A percentile compares a stretch with the other conserved stretches of the same genome.
These are phyloP conservation scores for Cornus controversa DNA, from an alignment of 148 eudicot genomes.

Conservation along the genomic window DNA sequence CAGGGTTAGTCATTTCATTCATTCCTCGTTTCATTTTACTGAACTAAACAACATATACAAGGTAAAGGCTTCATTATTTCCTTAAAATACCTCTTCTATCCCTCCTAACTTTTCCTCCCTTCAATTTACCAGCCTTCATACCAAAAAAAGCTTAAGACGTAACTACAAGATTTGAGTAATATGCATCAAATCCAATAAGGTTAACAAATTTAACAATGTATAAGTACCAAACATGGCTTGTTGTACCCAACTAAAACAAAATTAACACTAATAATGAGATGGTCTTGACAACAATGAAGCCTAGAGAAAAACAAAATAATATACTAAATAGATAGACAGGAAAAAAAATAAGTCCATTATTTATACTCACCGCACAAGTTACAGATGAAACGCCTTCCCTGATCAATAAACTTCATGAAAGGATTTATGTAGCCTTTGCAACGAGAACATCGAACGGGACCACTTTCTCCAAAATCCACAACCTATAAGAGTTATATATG, in stretches of 20 bases:
- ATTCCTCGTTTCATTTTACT: too few species aligned
- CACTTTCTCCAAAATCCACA: constrained; percentile 96
- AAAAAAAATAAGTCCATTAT: background rate
- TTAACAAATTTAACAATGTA: background rate
- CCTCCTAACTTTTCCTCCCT: too few species aligned
- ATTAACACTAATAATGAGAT: background rate
- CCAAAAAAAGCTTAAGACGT: background rate
- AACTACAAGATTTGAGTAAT: background rate
- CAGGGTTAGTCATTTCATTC: too few species aligned
- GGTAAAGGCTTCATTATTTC: too few species aligned
- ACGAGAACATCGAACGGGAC: constrained; percentile 98
- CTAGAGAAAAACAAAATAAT: background rate
- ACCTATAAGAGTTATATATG: constrained; percentile 40
- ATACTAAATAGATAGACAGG: background rate
- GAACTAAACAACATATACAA: too few species aligned
- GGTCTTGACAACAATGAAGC: background rate
- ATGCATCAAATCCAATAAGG: constrained; percentile 2
- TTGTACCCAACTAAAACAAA: constrained; percentile 7
- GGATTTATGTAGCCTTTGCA: constrained; percentile 99
- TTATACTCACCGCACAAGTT: constrained; percentile 83
- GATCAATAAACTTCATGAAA: constrained; percentile 92
- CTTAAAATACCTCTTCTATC: too few species aligned
- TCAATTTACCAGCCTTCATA: too few species aligned
- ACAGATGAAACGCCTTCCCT: constrained; percentile 91
- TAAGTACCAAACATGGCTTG: background rate